Conservation (phyloP, 495 filamentous ascomycete genomes). For the Aspergillus funiculosus region DNA sequence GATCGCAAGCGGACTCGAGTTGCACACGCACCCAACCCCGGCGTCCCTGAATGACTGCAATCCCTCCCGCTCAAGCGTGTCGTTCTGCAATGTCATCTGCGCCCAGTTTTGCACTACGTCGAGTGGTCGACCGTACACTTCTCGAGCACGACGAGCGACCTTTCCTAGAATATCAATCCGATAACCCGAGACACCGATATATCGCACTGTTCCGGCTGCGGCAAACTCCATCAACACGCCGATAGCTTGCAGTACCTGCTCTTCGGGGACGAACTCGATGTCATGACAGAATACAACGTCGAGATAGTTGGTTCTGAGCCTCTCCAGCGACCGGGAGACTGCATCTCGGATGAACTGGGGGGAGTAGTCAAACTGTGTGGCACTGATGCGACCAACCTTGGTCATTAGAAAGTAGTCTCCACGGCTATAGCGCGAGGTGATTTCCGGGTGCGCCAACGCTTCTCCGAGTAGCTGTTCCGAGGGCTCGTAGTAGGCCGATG, state of each 20-base stretch:
- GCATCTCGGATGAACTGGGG: conserved; percentile 6
- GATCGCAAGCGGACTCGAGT: conserved; percentile 6
- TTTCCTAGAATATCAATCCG: conserved; percentile 3
- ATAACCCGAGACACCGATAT: conserved; percentile 10
- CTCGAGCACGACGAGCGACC: neutral
- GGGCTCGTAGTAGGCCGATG: conserved; percentile 9
- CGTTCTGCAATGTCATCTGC: conserved; percentile 14
- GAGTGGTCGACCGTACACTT: conserved; percentile 2
- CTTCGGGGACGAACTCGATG: conserved; percentile 7
- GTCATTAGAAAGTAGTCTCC: conserved; percentile 9
- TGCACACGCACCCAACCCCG: conserved; percentile 8
- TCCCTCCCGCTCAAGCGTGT: conserved; percentile 7
- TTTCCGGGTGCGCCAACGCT: conserved; percentile 2
- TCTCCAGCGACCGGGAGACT: conserved; percentile 6
- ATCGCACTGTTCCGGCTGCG: conserved; percentile 1
- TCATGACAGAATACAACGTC: conserved; percentile 13
- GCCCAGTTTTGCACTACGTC: conserved; percentile 13
- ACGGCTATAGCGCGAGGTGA: neutral
- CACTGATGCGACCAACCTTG: conserved; percentile 9
- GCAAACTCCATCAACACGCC: conserved; percentile 9
- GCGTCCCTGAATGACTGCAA: conserved; percentile 3
- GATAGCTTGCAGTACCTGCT: conserved; percentile 2
- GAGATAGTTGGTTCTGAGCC: conserved; percentile 3
- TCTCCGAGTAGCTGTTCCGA: conserved; percentile 7
- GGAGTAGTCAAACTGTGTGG: conserved; percentile 7